Evolutionary conservation across 345 rosid species (phyloP).

Genomic region (Laguncularia racemosa): DNA sequence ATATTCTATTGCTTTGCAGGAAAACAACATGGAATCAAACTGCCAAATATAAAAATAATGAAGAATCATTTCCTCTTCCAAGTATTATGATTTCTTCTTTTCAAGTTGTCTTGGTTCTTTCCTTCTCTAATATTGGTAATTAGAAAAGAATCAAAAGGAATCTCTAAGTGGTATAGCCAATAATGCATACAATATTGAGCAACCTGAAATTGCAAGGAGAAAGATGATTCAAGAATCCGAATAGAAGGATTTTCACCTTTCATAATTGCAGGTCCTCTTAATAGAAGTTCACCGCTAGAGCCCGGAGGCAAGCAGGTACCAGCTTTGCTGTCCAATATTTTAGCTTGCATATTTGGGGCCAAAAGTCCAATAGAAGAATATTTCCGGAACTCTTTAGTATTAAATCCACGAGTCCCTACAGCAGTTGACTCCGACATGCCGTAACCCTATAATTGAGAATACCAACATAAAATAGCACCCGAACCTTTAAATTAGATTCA

Average conservation of each 20-base stretch:
- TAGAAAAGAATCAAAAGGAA: too few relatives aligned
- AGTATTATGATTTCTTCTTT: too few relatives aligned
- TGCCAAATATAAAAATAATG: too few relatives aligned
- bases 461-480: too few relatives aligned
- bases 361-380: conserved; percentile 66
- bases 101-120: too few relatives aligned
- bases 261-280: conserved; percentile 77
- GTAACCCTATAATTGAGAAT: conserved; percentile 48
- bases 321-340: conserved; percentile 58
- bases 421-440: conserved; percentile 87
- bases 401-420: conserved; percentile 77
- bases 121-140: too few relatives aligned
- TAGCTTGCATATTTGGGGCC: conserved; percentile 85
- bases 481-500: too few relatives aligned
- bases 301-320: conserved; percentile 63
- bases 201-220: too few relatives aligned
- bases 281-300: conserved; percentile 69
- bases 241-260: conserved; percentile 32
- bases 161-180: too few relatives aligned
- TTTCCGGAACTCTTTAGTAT: conserved; percentile 25
- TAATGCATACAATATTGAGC: too few relatives aligned
- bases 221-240: neutral
- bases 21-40: neutral
- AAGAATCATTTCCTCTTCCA: too few relatives aligned
- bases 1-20: neutral